Base-by-base conservation (phyloP, 257 asterid species). In the Perilla frutescens region DNA sequence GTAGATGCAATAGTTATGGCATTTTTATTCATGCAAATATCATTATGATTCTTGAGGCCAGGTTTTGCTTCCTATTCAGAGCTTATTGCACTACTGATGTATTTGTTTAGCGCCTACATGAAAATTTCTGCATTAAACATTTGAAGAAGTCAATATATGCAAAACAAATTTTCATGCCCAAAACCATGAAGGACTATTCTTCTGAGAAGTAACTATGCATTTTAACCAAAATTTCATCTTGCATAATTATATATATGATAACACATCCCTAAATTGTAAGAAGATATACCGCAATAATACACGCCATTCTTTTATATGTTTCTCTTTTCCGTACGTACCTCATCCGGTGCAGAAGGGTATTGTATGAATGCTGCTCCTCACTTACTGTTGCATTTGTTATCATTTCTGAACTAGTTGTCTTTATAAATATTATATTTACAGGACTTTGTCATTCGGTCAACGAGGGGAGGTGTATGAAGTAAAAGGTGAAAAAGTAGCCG, bases 391-490 rank as follows among this genome's bases (percentile, higher is more conserved):
- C 5, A 41, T 41, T 41, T 41, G 45, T 41, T 4, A 41, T 41
- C 2, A 41, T 41, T 41, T 8, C 8, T 8, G 37, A 34, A 6
- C 51, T 9, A 2, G 49, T 12, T 44, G n/a, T 11, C 51, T 47
- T 47, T n/a, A 47, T 47, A 47, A 9, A 10, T 47, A 44, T 44
- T 53, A 65, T 57, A 41, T 64, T 39, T 75, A 45, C 77, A 89
- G 96, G 81, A 63, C 85, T 79, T 76, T 89, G 76, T 65, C 84
- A 61, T 76, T 62, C 31, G 91, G 96, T 59, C 91, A 81, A 63
- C 88, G 81, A 50, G 96, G 96, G 9, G 93, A 89, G 84, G 87
- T 89, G 32, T 81, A 66, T 86, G 93, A 89, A 81, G 85, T 87
- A 62, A 80, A 81, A 70, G 93, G 82, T 34, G 87, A 89, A 37